phyloP scores from a whole-genome alignment of 257 asterid genomes.

The Ilex asprella region DNA sequence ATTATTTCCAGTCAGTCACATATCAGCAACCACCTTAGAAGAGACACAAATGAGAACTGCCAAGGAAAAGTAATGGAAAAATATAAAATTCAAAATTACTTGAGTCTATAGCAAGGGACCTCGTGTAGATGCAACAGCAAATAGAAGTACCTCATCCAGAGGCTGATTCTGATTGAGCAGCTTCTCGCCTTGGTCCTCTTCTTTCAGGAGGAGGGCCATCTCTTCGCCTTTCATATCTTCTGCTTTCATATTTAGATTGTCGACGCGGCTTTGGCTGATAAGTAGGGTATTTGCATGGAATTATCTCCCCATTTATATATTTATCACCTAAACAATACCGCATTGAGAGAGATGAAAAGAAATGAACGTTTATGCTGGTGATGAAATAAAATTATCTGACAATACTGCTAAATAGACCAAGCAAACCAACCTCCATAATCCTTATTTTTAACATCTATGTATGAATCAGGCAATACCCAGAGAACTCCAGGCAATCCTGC shows the following conservation, averaged over 20 bases:
- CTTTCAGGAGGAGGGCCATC: constrained; percentile 87
- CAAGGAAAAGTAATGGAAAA: no score
- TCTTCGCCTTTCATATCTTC: constrained; percentile 88
- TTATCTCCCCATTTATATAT: constrained; percentile 88
- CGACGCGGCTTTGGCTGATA: constrained; percentile 80
- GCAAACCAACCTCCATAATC: constrained; percentile 79
- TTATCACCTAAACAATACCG: constrained; percentile 58
- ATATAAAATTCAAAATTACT: no score
- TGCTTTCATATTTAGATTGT: constrained; percentile 65
- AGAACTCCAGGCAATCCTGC: constrained; percentile 93
- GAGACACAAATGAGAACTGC: no score
- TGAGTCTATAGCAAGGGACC: no score
- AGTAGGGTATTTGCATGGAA: constrained; percentile 90
- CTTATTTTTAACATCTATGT: constrained; percentile 93
- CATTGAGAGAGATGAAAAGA: neutral
- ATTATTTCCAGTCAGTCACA: no score
- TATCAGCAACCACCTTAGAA: no score
- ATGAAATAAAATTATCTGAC: no score
- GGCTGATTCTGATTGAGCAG: constrained; percentile 49
- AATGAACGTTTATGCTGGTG: neutral
- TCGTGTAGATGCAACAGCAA: neutral
- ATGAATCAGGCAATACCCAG: constrained; percentile 98
- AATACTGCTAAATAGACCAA: neutral
- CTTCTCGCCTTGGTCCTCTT: constrained; percentile 55
- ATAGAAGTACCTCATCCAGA: constrained; percentile 20